Conservation (phyloP, 768 basidiomycete genomes). For the Chiua virens region DNA sequence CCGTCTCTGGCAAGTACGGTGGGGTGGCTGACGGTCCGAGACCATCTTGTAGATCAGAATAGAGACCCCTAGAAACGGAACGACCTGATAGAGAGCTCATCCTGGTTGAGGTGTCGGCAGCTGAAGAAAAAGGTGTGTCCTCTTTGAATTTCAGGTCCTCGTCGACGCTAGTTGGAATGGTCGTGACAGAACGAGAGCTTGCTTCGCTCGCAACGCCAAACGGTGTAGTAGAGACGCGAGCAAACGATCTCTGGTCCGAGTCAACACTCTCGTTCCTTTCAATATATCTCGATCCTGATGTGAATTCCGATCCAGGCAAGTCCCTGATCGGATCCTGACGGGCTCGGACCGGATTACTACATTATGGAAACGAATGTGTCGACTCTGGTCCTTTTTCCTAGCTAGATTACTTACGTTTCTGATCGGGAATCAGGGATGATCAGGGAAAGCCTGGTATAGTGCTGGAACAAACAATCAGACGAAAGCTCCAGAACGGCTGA, state of each 20-base stretch:
- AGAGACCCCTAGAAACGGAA: conserved; percentile 10
- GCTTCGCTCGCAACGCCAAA: conserved; percentile 10
- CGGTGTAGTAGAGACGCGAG: conserved; percentile 12
- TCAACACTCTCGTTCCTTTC: not conserved
- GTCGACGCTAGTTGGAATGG: conserved; percentile 8
- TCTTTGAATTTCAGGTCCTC: conserved; percentile 27
- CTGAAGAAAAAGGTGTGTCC: not conserved
- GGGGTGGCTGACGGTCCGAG: conserved; percentile 50
- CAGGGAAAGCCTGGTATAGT: conserved; percentile 15
- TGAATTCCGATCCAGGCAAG: conserved; percentile 1
- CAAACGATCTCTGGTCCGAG: conserved; percentile 1
- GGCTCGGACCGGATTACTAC: conserved; percentile 1
- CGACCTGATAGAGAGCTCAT: conserved; percentile 5
- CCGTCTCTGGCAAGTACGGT: conserved; percentile 52
- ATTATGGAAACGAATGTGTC: not conserved
- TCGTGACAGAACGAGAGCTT: not conserved
- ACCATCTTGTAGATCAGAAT: conserved; percentile 37
- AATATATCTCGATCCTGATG: not conserved
- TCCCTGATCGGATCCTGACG: conserved; percentile 3
- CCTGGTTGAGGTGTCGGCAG: not conserved
- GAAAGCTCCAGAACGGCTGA: not conserved
- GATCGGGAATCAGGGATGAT: conserved; percentile 10
- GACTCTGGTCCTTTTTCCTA: not conserved
- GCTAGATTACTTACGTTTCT: conserved; percentile 12
- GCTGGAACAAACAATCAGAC: conserved; percentile 9